A percentile compares a stretch with the other conserved stretches of the same genome.
phyloP scores from a whole-genome alignment of 495 filamentous ascomycete genomes.

The Darksidea phi region DNA sequence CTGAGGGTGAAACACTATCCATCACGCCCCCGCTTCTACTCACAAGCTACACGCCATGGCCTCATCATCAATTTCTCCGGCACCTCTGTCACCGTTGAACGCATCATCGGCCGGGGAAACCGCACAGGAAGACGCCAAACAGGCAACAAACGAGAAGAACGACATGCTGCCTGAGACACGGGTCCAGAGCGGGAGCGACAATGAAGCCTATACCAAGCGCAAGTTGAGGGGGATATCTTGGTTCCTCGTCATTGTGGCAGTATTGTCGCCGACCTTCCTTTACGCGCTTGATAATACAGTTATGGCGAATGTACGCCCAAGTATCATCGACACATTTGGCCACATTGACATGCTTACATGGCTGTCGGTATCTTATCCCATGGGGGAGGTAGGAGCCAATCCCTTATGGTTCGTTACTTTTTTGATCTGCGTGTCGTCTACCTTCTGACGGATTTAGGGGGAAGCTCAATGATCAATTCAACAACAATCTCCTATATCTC shows the following conservation, averaged over 20 bases:
- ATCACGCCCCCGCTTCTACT: too few species aligned
- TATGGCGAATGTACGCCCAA: constrained; percentile 42
- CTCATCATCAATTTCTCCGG: too few species aligned
- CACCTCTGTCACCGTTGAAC: too few species aligned
- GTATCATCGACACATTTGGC: constrained; percentile 33
- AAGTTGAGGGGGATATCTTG: neutral
- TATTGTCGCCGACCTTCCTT: constrained; percentile 15
- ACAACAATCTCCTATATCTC: neutral
- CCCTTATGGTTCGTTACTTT: neutral
- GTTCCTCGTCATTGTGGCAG: neutral
- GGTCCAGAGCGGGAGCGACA: too few species aligned
- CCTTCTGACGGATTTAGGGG: neutral
- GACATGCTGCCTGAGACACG: too few species aligned
- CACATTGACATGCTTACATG: constrained; percentile 25
- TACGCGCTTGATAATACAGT: constrained; percentile 46
- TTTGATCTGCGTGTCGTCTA: neutral
- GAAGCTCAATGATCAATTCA: neutral
- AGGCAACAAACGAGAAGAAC: too few species aligned
- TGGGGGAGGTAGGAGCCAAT: neutral
- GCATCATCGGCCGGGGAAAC: too few species aligned
- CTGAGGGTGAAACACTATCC: too few species aligned
- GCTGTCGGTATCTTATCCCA: neutral
- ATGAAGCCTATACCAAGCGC: too few species aligned
- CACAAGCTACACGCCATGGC: too few species aligned
- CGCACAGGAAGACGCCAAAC: too few species aligned